These are phyloP conservation scores for Morella rubra DNA, from an alignment of 306 rosid species.

Conservation along the genomic window DNA sequence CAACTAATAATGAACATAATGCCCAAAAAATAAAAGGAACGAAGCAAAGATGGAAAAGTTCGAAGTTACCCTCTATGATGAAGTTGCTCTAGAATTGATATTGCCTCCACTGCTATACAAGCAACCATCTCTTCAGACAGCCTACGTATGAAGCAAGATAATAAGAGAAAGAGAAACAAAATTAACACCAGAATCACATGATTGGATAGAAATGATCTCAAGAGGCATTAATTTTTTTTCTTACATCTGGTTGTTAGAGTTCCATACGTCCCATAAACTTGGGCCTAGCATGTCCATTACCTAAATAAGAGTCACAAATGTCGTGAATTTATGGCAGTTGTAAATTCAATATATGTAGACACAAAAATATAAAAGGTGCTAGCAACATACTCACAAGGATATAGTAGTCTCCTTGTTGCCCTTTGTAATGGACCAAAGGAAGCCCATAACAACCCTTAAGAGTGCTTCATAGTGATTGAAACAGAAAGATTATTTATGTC, in stretches of 20 bases:
- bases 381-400: constrained; percentile 63
- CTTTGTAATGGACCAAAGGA: constrained; percentile 89
- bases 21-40: not conserved
- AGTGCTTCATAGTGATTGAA: constrained; percentile 42
- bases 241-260: constrained; percentile 52
- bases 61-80: constrained; percentile 75
- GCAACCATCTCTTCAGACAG: constrained; percentile 87
- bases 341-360: constrained; percentile 2
- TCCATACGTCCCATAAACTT: constrained; percentile 96
- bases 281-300: constrained; percentile 99
- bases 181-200: not conserved
- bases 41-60: not conserved
- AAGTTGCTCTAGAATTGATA: constrained; percentile 94
- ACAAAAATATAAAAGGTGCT: not conserved
- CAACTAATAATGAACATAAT: not conserved
- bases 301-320: constrained; percentile 32
- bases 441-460: constrained; percentile 89
- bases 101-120: constrained; percentile 96
- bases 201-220: not conserved
- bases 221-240: constrained; percentile 2
- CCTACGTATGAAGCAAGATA: constrained; percentile 35
- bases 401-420: constrained; percentile 92
- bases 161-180: not conserved
- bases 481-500: constrained; percentile 25
- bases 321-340: constrained; percentile 1